These are phyloP conservation scores for Dactylellina cionopaga DNA, from an alignment of 2,329 filamentous ascomycete species.

Conservation along the genomic window DNA sequence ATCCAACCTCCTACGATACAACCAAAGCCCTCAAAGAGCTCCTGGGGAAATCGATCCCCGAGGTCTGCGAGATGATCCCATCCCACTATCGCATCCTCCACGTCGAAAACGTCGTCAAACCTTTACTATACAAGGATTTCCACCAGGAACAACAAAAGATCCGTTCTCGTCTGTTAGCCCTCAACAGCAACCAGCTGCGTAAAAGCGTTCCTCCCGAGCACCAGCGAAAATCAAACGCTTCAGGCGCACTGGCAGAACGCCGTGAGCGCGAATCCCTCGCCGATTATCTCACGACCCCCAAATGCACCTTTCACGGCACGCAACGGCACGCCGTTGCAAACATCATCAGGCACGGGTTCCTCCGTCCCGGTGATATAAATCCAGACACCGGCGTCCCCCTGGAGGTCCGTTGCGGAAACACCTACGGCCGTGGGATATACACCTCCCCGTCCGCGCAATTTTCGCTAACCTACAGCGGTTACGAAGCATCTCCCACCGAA, in stretches of 20 bases:
- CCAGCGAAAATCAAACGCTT: constrained; percentile 10
- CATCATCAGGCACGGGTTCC: constrained; percentile 64
- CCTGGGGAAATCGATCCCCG: constrained; percentile 58
- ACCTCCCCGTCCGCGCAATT: constrained; percentile 62
- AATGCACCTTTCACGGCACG: constrained; percentile 63
- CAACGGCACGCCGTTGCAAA: constrained; percentile 60
- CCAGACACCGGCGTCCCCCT: constrained; percentile 57
- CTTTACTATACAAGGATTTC: constrained; percentile 59
- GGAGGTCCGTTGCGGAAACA: constrained; percentile 60
- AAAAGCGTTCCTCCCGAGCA: constrained; percentile 44
- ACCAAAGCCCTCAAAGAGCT: constrained; percentile 58
- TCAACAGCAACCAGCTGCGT: constrained; percentile 38
- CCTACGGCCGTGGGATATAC: constrained; percentile 63
- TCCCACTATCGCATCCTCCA: constrained; percentile 60
- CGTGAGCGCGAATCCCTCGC: constrained; percentile 58
- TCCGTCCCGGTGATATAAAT: constrained; percentile 60
- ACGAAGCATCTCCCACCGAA: constrained; percentile 56
- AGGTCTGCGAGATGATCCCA: constrained; percentile 59
- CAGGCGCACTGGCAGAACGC: constrained; percentile 9
- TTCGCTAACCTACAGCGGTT: constrained; percentile 60
- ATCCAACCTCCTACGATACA: constrained; percentile 53
- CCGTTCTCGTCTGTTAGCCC: constrained; percentile 54
- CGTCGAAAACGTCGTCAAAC: constrained; percentile 61
- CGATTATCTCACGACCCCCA: constrained; percentile 60
- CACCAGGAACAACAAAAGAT: constrained; percentile 57